Evolutionary conservation across 176 grass and related monocot species (phyloP).

Genomic region (Oryza nivara): DNA sequence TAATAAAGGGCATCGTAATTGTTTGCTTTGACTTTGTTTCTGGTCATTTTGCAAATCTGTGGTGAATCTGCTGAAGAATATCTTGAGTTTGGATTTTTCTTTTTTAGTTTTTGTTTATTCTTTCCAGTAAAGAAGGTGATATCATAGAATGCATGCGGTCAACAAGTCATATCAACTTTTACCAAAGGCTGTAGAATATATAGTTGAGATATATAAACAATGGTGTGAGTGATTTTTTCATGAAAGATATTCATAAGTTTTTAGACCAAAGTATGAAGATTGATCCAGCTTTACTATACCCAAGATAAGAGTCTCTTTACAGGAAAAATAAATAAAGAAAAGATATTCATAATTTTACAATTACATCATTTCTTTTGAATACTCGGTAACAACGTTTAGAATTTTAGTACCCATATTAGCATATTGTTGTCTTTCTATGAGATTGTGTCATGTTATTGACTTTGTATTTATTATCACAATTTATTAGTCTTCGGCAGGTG

Average conservation of each 20-base stretch:
- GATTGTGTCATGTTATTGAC: neutral
- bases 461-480: neutral
- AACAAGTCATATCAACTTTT: neutral
- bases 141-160: neutral
- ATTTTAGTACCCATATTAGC: neutral
- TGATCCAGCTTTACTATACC: neutral
- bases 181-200: neutral
- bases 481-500: neutral
- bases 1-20: neutral
- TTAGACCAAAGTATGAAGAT: neutral
- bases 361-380: neutral
- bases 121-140: neutral
- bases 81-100: neutral
- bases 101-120: neutral
- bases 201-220: neutral
- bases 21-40: slow-evolving; percentile 4
- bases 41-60: neutral
- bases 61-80: slow-evolving; percentile 8
- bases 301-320: neutral
- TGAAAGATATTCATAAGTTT: neutral
- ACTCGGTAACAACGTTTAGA: neutral
- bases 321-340: neutral
- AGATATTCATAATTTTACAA: neutral
- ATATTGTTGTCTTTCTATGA: neutral
- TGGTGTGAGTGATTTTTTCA: neutral